A percentile compares a stretch with the other conserved stretches of the same genome.
phyloP scores from a whole-genome alignment of 805 yeast species.

The Saturnispora serradocipensis region DNA sequence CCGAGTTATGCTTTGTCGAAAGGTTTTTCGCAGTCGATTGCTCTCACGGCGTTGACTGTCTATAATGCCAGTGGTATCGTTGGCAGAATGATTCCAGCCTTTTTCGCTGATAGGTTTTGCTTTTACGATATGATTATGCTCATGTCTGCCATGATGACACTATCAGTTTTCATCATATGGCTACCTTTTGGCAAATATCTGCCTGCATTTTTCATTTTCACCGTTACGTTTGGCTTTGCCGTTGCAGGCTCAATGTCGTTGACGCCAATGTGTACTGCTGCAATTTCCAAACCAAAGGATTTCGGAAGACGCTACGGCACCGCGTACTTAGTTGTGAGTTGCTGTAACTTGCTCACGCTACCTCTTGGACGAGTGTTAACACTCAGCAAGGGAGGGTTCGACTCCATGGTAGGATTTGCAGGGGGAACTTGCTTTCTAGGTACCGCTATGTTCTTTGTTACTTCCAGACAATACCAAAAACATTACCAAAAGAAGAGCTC shows the following conservation, averaged over 20 bases:
- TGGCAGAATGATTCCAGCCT: constrained; percentile 39
- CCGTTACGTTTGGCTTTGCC: constrained; percentile 48
- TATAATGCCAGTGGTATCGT: constrained; percentile 35
- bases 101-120: no score
- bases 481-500: background rate
- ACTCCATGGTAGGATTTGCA: constrained; percentile 26
- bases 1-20: constrained; percentile 47
- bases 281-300: constrained; percentile 51
- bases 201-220: constrained; percentile 40
- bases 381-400: constrained; percentile 23
- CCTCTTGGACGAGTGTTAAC: constrained; percentile 34
- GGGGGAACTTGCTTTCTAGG: constrained; percentile 23
- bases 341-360: constrained; percentile 38
- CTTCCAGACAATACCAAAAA: background rate
- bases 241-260: constrained; percentile 54
- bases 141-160: constrained; percentile 30
- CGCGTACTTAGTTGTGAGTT: constrained; percentile 41
- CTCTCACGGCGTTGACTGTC: constrained; percentile 35
- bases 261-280: constrained; percentile 62
- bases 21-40: constrained; percentile 35
- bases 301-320: constrained; percentile 69
- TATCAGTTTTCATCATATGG: constrained; percentile 47
- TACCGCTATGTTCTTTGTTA: constrained; percentile 14
- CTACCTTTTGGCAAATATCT: constrained; percentile 47
- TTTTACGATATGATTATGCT: constrained; percentile 30